Evolutionary conservation across 2,329 filamentous ascomycete species (phyloP), one percentile per base, ranked within the genome.

Genomic region (Diplodia sapinea): DNA sequence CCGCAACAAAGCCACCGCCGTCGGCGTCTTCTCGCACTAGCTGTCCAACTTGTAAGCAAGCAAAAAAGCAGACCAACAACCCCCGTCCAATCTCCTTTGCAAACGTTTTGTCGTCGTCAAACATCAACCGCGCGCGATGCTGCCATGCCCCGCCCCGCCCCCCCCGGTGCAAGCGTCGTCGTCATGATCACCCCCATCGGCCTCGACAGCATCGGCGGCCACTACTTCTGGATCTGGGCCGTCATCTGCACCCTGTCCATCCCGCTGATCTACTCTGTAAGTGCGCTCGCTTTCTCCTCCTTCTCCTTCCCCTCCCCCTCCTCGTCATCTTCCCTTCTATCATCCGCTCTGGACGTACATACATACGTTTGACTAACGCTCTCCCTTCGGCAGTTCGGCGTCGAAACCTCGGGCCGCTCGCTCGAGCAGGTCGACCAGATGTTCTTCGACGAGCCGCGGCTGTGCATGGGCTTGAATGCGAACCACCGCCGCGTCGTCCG

Each of bases 381-480:
- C n/a, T n/a, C n/a, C n/a, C n/a, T 20, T 47, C 7, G 43, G 6
- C 26, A 62, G 57, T 62, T 67, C 13, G 65, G 65, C 11, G 65
- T 67, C 9, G 65, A 67, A 26, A 67, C 65, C 9, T 67, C 65
- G 26, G 65, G 65, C 38, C 51, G 65, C 7, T 56, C 65, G 12
- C 55, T 67, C 11, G 65, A 67, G 54, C 65, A 67, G 26, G 55
- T 67, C 6, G 65, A 67, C 47, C 50, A 70, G 12, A 73, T 77
- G 73, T 77, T 78, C 70, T 74, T 71, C 33, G 73, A 78, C 50
- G 70, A 74, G 33, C 75, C 75, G 9, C 71, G 76, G 20, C 43
- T 73, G 0, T 71, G 73, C 15, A 77, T 78, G 75, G 76, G 76
- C 0, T 62, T 78, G 56, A 74, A 77, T 52, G 70, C 71, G 66